These are phyloP conservation scores for Hypoxylon sp. DNA, from an alignment of 2,329 filamentous ascomycete species.

Conservation along the genomic window DNA sequence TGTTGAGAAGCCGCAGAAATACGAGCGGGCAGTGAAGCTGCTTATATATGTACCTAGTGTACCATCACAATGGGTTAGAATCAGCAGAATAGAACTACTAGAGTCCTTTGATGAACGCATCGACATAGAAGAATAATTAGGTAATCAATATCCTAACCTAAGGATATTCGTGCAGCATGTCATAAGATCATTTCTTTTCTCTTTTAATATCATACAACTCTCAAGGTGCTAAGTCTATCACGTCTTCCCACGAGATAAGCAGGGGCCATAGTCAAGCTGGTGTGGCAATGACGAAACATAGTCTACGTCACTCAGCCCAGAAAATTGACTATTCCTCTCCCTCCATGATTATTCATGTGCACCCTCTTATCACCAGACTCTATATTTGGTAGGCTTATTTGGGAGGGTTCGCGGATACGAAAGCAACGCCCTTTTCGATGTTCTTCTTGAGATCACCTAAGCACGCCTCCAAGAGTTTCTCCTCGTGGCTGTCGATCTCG, in stretches of 20 bases:
- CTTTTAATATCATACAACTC: constrained; percentile 50
- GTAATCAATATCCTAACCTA: neutral
- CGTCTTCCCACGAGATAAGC: constrained; percentile 34
- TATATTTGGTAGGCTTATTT: constrained; percentile 63
- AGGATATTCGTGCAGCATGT: constrained; percentile 3
- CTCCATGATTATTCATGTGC: constrained; percentile 18
- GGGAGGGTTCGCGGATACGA: constrained; percentile 72
- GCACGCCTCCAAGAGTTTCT: constrained; percentile 89
- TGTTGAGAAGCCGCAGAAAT: constrained; percentile 62
- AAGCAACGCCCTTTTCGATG: constrained; percentile 88
- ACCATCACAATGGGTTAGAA: neutral
- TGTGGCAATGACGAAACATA: constrained; percentile 39
- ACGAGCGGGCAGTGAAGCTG: constrained; percentile 54
- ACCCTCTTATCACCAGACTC: constrained; percentile 8
- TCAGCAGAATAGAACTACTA: neutral
- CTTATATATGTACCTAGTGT: neutral
- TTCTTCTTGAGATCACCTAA: constrained; percentile 91
- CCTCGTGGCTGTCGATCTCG: constrained; percentile 85
- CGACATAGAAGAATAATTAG: neutral
- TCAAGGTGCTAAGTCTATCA: constrained; percentile 36
- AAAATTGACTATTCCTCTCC: constrained; percentile 22
- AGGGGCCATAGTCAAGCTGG: constrained; percentile 26
- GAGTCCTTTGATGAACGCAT: neutral
- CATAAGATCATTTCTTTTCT: constrained; percentile 22
- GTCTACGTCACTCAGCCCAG: constrained; percentile 42